These are phyloP conservation scores for Lachnellula cervina DNA, from an alignment of 2,329 filamentous ascomycete species.

Conservation along the genomic window DNA sequence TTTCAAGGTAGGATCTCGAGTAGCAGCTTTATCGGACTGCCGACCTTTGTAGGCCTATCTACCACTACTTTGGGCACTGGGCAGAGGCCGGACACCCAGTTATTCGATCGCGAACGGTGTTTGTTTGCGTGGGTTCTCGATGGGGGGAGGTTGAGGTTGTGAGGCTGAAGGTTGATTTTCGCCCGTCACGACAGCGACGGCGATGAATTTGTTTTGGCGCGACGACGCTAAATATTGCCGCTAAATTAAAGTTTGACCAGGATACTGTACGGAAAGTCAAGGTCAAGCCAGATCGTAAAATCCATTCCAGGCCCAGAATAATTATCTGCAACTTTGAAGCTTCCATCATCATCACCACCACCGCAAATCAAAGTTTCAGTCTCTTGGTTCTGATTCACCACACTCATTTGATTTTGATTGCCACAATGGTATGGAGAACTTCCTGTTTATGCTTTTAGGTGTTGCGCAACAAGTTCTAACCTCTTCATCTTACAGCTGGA, in stretches of 20 bases:
- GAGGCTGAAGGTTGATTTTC: not conserved
- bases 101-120: too few relatives aligned
- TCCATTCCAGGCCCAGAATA: not conserved
- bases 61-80: not conserved
- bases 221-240: not conserved
- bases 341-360: not conserved
- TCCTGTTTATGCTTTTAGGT: not conserved
- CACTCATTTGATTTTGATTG: conserved; percentile 26
- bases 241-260: too few relatives aligned
- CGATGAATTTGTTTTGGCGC: not conserved
- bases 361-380: conserved; percentile 8
- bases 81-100: too few relatives aligned
- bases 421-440: conserved; percentile 29
- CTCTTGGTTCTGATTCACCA: conserved; percentile 17
- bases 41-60: not conserved
- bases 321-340: not conserved
- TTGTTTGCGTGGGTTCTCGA: not conserved
- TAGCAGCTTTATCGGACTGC: not conserved
- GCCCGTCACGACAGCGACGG: not conserved
- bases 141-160: not conserved
- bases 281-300: not conserved
- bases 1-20: not conserved
- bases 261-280: not conserved
- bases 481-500: conserved; percentile 62
- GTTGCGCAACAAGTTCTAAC: conserved; percentile 10